Base-by-base conservation (phyloP, 2,329 filamentous ascomycete species). In the Penicillium sp. region DNA sequence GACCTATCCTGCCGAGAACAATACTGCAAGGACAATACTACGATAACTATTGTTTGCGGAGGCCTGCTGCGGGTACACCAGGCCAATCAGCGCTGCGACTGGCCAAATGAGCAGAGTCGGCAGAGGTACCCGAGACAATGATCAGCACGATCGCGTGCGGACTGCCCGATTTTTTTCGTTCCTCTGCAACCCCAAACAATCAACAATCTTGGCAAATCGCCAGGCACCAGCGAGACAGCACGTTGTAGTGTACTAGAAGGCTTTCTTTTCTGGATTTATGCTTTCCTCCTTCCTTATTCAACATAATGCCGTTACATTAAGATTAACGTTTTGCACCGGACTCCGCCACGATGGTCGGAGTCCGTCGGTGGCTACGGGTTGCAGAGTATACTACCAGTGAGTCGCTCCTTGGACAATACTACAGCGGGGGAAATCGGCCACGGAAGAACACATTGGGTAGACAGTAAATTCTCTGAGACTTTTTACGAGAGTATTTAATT, bases 31-130 rank as follows among this genome's bases (percentile, higher is more conserved):
- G 49, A 63, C 62, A 61, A 61, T 45, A 45, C 53, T 25, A 55
- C 28, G 43, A 8, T 7, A 26, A 26, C 13, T 26, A 56, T 56
- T 65, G 59, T 65, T 65, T 66, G 62, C 65, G 56, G 64, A 53
- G 42, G 38, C 40, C 38, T 51, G 7, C 57, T 51, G 57, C 58
- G 58, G 63, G 19, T 43, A 54, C 46, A 60, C 63, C 57, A 19
- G 19, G 2, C 25, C 56, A 28, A n/a, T 26, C 19, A 6, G 53
- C 28, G n/a, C 26, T 56, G 28, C 48, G 42, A 56, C 10, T 56
- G 53, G 53, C 10, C 22, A 16, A 10, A 25, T 16, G 11, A 22
- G 38, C 51, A 40, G 30, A n/a, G 26, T 56, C 13, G 42, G 40
- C 40, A 46, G 53, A 38, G 53, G 28, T 37, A 26, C 42, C 46